Evolutionary conservation across 257 asterid genomes (phyloP).

Genomic region (Solanum lycopersicoides): DNA sequence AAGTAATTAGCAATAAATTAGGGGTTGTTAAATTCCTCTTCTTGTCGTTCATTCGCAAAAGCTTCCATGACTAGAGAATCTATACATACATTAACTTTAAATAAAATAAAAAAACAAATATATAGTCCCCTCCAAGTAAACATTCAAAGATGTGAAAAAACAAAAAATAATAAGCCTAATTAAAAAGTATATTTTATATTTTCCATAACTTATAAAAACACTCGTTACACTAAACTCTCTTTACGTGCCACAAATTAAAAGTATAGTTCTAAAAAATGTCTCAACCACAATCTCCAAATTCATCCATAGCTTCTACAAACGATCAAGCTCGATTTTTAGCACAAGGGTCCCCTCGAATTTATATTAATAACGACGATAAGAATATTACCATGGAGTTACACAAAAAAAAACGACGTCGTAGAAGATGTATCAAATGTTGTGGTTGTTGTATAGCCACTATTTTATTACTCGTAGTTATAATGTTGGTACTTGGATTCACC

Average conservation of each 20-base stretch:
- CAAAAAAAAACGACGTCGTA: not conserved
- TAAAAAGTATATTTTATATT: not conserved
- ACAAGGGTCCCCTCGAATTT: slow-evolving; percentile 3
- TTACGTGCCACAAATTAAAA: not conserved
- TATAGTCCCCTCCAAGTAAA: not conserved
- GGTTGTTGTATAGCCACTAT: slow-evolving; percentile 32
- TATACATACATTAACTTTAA: not conserved
- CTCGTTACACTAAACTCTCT: not conserved
- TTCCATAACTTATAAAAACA: not conserved
- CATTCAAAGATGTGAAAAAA: slow-evolving; percentile 9
- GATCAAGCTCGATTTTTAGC: slow-evolving; percentile 32
- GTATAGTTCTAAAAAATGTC: not conserved
- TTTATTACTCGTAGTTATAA: slow-evolving; percentile 6
- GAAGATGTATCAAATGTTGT: slow-evolving; percentile 26
- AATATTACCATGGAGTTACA: slow-evolving; percentile 6
- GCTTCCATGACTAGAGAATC: not conserved
- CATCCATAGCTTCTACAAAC: not conserved
- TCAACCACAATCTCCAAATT: not conserved
- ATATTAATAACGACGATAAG: slow-evolving; percentile 3
- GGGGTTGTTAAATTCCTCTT: not conserved
- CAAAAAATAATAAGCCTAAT: not conserved
- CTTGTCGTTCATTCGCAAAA: not conserved
- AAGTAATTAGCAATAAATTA: not conserved
- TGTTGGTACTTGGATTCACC: slow-evolving; percentile 29
- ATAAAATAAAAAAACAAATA: not conserved